Evolutionary conservation across 805 yeast species (phyloP), one percentile per base, ranked within the genome.

Genomic region (Candida ipomoeae): DNA sequence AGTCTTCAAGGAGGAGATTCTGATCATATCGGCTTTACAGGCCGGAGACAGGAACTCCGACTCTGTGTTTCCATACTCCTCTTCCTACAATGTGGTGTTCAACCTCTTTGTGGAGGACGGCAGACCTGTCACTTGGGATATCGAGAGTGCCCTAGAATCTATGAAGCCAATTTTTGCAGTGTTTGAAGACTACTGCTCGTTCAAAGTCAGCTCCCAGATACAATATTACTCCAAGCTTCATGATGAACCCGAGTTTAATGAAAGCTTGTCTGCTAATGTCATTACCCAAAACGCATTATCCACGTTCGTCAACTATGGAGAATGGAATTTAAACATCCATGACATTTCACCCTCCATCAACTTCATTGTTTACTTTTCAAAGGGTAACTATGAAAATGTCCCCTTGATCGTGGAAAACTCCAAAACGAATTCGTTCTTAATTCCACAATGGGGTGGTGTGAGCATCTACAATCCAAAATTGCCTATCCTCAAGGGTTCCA

Each of bases 371-470:
- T 88, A 83, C 59, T 77, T 83, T 48, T 90, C 95, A 2, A 71
- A 77, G 5, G 49, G 65, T 17, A 67, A 68, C 52, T 60, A 66
- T 36, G 68, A 72, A 23, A 70, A 68, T 26, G 65, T 71, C 51
- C 89, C 82, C 20, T 72, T 82, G 59, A 57, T 52, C 5, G 79
- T 85, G 44, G 78, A 70, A 41, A 68, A 75, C 49, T 75, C 74
- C 5, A 48, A 48, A 60, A 70, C 82, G 43, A 84, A 78, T 64
- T 81, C 84, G 48, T 90, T 85, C 61, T 66, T 87, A 42, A 81
- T 92, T 20, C 96, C 97, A 6, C 96, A 87, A 67, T 91, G 96
- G 88, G 95, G 94, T 10, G 96, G 97, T 54, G 80, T 88, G 50
- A 66, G 71, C 60, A 70, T 85, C 55, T 62, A 70, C 63, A 75